Conservation (phyloP, 176 grass and related monocot species). For the Pontederia paniculata region DNA sequence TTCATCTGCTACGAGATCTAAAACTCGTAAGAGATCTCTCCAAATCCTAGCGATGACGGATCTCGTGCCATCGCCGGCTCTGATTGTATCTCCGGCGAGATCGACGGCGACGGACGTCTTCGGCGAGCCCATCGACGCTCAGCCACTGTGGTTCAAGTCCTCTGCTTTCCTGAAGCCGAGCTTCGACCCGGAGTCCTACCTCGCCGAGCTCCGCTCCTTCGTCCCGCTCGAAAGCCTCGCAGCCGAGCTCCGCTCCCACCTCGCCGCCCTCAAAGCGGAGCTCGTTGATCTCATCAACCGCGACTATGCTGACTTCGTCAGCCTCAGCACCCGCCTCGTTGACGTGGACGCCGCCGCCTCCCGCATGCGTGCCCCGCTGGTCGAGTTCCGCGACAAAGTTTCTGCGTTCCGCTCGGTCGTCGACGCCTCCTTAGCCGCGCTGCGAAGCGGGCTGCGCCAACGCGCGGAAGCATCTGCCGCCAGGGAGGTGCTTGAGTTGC, state of each 20-base stretch:
- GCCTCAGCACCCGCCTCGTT: slow-evolving; percentile 69
- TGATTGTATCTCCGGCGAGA: not conserved
- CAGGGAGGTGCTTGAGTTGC: slow-evolving; percentile 74
- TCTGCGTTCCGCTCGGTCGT: slow-evolving; percentile 35
- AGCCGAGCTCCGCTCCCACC: slow-evolving; percentile 63
- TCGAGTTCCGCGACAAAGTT: slow-evolving; percentile 77
- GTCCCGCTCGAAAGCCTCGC: slow-evolving; percentile 93
- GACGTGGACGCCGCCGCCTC: slow-evolving; percentile 66
- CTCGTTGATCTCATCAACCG: slow-evolving; percentile 93
- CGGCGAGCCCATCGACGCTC: slow-evolving; percentile 78
- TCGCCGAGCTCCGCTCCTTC: slow-evolving; percentile 78
- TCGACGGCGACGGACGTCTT: slow-evolving; percentile 63
- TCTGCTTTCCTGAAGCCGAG: slow-evolving; percentile 42
- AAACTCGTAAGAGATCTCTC: no score
- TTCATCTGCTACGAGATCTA: not conserved
- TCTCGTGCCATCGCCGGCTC: slow-evolving; percentile 15
- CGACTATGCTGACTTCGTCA: slow-evolving; percentile 92
- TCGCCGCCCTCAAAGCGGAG: slow-evolving; percentile 70
- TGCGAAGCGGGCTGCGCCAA: slow-evolving; percentile 53
- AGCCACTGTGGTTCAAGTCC: slow-evolving; percentile 71
- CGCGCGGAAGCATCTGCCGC: slow-evolving; percentile 41
- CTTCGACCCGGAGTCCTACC: slow-evolving; percentile 76
- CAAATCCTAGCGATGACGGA: slow-evolving; percentile 29
- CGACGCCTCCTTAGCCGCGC: slow-evolving; percentile 32
- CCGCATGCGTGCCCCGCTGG: slow-evolving; percentile 56